Percentiles rank a stretch among this genome's conserved stretches.
Conservation (phyloP, 257 asterid genomes). For the Solanum piurae region DNA sequence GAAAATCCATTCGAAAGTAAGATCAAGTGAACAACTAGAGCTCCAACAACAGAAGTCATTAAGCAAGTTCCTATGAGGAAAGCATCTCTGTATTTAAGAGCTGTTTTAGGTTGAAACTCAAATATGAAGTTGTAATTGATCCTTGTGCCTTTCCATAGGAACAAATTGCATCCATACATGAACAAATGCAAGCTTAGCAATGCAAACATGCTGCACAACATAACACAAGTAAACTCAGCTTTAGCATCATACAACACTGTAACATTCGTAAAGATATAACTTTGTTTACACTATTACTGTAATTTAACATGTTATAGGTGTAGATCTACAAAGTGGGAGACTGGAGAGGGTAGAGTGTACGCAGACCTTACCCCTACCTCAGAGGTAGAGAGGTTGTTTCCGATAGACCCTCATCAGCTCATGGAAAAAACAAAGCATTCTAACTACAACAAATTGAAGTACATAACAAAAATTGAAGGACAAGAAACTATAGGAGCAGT, state of each 20-base stretch:
- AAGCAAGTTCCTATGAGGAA: conserved; percentile 74
- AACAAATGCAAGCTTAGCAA: conserved; percentile 83
- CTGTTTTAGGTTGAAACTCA: conserved; percentile 55
- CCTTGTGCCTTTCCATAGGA: conserved; percentile 78
- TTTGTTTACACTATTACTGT: not conserved
- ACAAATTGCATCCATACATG: conserved; percentile 84
- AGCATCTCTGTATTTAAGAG: conserved; percentile 80
- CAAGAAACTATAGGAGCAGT: too few species aligned
- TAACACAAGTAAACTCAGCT: not conserved
- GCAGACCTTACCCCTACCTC: not conserved
- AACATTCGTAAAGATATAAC: not conserved
- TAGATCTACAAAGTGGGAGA: not conserved
- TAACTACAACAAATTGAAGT: not conserved
- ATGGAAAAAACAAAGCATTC: not conserved
- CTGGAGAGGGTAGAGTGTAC: not conserved
- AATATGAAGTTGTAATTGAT: conserved; percentile 83
- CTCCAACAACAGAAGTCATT: conserved; percentile 79
- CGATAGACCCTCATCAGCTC: not conserved
- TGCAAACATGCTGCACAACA: conserved; percentile 84
- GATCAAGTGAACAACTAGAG: conserved; percentile 69
- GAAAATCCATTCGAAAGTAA: conserved; percentile 45
- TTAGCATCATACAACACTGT: not conserved
- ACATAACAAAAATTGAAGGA: not conserved
- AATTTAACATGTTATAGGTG: not conserved
- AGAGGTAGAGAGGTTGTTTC: not conserved